Base-by-base conservation (phyloP, 2,329 filamentous ascomycete species). In the Fusarium begoniae region DNA sequence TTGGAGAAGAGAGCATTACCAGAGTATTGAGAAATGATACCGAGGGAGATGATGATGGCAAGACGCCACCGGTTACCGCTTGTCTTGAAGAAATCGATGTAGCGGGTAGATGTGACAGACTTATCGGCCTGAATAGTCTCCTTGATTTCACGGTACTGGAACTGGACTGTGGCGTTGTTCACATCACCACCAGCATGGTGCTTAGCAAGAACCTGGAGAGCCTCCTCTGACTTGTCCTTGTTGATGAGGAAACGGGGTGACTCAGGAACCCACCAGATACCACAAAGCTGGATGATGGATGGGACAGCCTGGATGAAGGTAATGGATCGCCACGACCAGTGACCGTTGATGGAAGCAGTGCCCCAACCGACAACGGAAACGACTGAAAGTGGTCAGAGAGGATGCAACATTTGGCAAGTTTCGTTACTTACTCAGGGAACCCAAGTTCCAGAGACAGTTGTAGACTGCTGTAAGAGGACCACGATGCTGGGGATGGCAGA, bases 291-390 rank as follows among this genome's bases (percentile, higher is more conserved):
- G 63, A 92, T 83, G 18, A 90, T 72, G 1, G 89, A 91, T 0
- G 90, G 90, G 2, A 89, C 79, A 38, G 88, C 86, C 82, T 93
- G 91, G 18, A 93, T 83, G n/a, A 92, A 83, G 14, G 89, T 89
- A 57, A 92, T 90, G 43, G 88, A 89, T 56, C 90, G 85, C 91
- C 91, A 93, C 6, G 89, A 90, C 91, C 91, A 93, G 76, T 92
- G 84, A 71, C 81, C 87, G 14, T 82, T 78, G 66, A 92, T 88
- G 41, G 85, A 83, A 30, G 87, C 83, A 3, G 91, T 92, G 38
- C 89, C 90, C 84, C 90, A 91, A 40, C 90, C 89, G 56, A 92
- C 85, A 83, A 88, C 89, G 8, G 89, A 89, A 37, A 90, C 89
- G 58, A 91, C 79, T 78, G 12, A 24, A 5, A 20, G 8, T 11